Evolutionary conservation across 441 rosid species (phyloP).

Genomic region (Arabidopsis lyrata): DNA sequence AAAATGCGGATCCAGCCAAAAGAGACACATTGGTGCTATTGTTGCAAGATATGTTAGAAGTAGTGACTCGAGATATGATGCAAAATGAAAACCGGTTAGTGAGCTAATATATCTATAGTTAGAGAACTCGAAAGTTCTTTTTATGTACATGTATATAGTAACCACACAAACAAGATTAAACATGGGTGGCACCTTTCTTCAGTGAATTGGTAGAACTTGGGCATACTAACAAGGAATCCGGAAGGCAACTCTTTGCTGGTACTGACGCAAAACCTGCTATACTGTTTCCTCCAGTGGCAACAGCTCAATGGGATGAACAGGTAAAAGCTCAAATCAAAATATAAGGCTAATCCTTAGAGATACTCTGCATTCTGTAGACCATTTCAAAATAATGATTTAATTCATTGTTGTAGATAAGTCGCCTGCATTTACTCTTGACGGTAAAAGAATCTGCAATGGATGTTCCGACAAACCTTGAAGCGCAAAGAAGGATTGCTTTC

Average conservation of each 20-base stretch:
- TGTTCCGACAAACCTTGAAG: conserved; percentile 97
- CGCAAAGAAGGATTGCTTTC: conserved; percentile 94
- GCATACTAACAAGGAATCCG: conserved; percentile 90
- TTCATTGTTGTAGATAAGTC: conserved; percentile 66
- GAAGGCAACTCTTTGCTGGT: conserved; percentile 94
- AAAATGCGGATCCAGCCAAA: conserved; percentile 86
- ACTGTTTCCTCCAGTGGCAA: conserved; percentile 77
- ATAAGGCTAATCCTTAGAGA: conserved; percentile 16
- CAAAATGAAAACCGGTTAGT: conserved; percentile 93
- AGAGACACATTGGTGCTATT: conserved; percentile 77
- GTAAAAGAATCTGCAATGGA: conserved; percentile 94
- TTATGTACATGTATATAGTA: conserved; percentile 16
- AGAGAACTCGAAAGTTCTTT: conserved; percentile 19
- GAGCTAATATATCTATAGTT: conserved; percentile 41
- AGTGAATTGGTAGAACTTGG: conserved; percentile 92
- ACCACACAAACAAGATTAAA: conserved; percentile 25
- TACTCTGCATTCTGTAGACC: conserved; percentile 33
- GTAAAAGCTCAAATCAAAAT: conserved; percentile 45
- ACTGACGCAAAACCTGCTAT: conserved; percentile 87
- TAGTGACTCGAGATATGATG: conserved; percentile 96
- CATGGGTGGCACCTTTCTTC: conserved; percentile 36
- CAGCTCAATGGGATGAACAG: conserved; percentile 98
- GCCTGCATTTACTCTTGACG: conserved; percentile 92
- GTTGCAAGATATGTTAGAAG: conserved; percentile 98
- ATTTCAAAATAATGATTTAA: conserved; percentile 21